Conservation (phyloP, 768 basidiomycete species). For the Strobilomyces confusus region DNA sequence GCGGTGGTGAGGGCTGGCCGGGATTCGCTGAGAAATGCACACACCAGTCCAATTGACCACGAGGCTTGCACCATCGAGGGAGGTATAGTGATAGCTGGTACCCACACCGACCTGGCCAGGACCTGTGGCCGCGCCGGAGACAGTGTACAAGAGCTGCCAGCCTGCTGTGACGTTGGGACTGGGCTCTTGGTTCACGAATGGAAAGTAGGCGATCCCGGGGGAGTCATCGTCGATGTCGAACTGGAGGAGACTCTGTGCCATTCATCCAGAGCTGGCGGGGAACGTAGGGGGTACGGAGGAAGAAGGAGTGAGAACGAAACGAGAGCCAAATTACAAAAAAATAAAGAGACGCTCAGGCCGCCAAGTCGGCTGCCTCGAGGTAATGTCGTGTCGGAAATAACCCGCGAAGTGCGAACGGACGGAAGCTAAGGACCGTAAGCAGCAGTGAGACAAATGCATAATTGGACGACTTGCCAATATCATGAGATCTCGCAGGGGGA, state of each 20-base stretch:
- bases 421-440: background rate
- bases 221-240: conserved; percentile 65
- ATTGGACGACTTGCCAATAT: background rate
- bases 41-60: conserved; percentile 60
- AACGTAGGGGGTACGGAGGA: background rate
- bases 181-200: conserved; percentile 53
- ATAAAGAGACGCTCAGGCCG: conserved; percentile 18
- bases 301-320: conserved; percentile 13
- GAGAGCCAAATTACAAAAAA: background rate
- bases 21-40: conserved; percentile 16
- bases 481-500: background rate
- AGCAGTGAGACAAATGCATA: background rate
- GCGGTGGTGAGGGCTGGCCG: conserved; percentile 4
- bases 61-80: conserved; percentile 52
- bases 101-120: conserved; percentile 49
- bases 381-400: conserved; percentile 24
- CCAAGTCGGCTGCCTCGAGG: conserved; percentile 30
- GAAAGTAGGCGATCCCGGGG: conserved; percentile 57
- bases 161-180: conserved; percentile 48
- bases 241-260: conserved; percentile 26
- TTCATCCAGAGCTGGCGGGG: conserved; percentile 28
- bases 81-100: conserved; percentile 60
- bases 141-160: conserved; percentile 64
- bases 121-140: conserved; percentile 43
- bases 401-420: conserved; percentile 5